Base-by-base conservation (phyloP, 495 filamentous ascomycete species). In the Penicillium alfredii region DNA sequence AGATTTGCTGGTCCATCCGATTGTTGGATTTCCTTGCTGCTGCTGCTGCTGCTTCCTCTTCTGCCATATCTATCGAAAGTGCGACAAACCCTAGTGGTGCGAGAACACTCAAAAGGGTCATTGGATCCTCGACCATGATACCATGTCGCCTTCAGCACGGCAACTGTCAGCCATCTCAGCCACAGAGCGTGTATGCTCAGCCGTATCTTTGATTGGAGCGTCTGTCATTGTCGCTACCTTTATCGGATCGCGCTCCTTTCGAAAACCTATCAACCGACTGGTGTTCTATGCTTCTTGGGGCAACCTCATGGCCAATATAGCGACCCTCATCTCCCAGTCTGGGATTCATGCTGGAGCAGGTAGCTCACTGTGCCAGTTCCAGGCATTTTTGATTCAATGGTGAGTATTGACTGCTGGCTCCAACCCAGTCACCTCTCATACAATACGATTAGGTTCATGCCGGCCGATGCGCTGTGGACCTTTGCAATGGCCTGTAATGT, bases 401-500 rank as follows among this genome's bases (percentile, higher is more conserved):
- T 89, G 17, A 31, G 60, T 44, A 13, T 18, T 8, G n/a, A 7
- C n/a, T 3, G 9, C 30, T 14, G 20, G 21, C 7, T 21, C 8
- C 20, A 11, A 6, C n/a, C n/a, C n/a, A n/a, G n/a, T n/a, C n/a
- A 19, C 6, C 30, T 9, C 8, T 26, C 30, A 9, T 26, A 6
- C n/a, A 49, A 46, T 34, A 23, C 11, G 17, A 18, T 16, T 46
- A 90, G 83, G 75, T 86, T 88, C 40, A 67, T 69, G 60, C 63
- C 83, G 1, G 84, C 86, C 3, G 86, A 93, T 63, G 81, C 85
- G 3, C 66, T 81, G 26, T 88, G 83, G 84, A 81, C 82, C 1
- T 68, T 90, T 29, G 82, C 82, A 31, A 94, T 94, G 88, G 85
- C 87, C 2, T 69, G 82, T 40, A 94, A 94, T 50, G 87, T 94